Conservation (phyloP, 2,329 filamentous ascomycete species). For the Gaeumannomyces sp. region DNA sequence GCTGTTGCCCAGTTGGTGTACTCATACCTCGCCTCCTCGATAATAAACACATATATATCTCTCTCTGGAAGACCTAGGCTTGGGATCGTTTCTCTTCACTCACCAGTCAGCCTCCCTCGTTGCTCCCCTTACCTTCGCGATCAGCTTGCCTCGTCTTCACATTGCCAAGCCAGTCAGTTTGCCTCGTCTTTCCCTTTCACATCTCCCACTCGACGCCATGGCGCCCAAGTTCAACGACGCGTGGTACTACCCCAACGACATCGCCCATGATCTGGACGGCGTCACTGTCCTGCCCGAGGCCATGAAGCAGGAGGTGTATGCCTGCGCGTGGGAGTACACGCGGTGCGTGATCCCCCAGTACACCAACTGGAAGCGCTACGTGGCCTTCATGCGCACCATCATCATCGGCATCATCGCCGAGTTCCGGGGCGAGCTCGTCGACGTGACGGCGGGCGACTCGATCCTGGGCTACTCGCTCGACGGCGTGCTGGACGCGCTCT, state of each 20-base stretch:
- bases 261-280: constrained; percentile 12
- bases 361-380: constrained; percentile 20
- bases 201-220: no score
- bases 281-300: constrained; percentile 8
- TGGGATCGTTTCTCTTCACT: no score
- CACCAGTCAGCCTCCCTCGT: no score
- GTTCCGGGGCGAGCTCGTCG: constrained; percentile 17
- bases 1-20: no score
- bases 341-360: constrained; percentile 20
- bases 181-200: no score
- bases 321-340: constrained; percentile 21
- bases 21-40: no score
- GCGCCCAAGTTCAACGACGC: constrained; percentile 4
- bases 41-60: no score
- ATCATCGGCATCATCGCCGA: constrained; percentile 20
- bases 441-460: constrained; percentile 8
- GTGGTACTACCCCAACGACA: constrained; percentile 14
- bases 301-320: constrained; percentile 16
- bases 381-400: constrained; percentile 19
- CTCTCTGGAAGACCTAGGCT: no score
- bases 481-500: constrained; percentile 15
- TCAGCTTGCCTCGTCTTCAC: no score
- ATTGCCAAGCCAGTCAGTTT: no score
- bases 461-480: constrained; percentile 17
- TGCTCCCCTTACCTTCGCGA: no score